Base-by-base conservation (phyloP, 2,329 filamentous ascomycete genomes). In the Cercospora beticola region DNA sequence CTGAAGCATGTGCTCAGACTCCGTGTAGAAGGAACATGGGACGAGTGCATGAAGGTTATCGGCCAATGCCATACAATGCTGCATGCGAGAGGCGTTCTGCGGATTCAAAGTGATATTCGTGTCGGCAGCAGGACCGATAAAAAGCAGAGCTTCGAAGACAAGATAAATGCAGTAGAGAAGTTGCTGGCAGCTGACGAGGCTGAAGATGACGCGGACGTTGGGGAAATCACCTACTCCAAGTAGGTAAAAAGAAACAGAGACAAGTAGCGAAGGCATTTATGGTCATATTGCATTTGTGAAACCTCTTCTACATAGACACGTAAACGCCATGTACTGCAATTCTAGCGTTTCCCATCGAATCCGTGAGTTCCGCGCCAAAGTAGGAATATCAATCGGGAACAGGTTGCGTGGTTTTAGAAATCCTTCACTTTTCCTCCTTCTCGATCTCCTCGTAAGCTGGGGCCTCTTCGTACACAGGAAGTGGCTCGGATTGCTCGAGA, bases 21-120 rank as follows among this genome's bases (percentile, higher is more conserved):
- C 4, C 9, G 8, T 16, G 56, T 74, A 97, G 94, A 98, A 83
- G 95, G 94, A 2, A 86, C 89, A 49, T 98, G 95, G 94, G 92
- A 96, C 72, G 88, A 91, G 33, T 93, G 97, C 68, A 93, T 97
- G 86, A 85, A 83, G 66, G 86, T 94, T 30, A 91, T 97, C 73
- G 93, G 93, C n/a, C 92, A 94, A 82, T 92, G 92, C 3, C 93
- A 97, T 81, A 71, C 66, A 2, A 83, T 92, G 58, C 87, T 97
- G 23, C 93, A 97, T 77, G 82, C 88, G 69, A 86, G 88, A 69
- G 93, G 93, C n/a, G 87, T 93, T 36, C 85, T 91, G 69, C 85
- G 95, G 65, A 91, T 98, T 49, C 94, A 98, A 83, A 92, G 89
- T 30, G 93, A 94, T 78, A 94, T 98, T 82, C 85, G 94, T 12